Base-by-base conservation (phyloP, 202 grass and related monocot species). In the Panicum virgatum region DNA sequence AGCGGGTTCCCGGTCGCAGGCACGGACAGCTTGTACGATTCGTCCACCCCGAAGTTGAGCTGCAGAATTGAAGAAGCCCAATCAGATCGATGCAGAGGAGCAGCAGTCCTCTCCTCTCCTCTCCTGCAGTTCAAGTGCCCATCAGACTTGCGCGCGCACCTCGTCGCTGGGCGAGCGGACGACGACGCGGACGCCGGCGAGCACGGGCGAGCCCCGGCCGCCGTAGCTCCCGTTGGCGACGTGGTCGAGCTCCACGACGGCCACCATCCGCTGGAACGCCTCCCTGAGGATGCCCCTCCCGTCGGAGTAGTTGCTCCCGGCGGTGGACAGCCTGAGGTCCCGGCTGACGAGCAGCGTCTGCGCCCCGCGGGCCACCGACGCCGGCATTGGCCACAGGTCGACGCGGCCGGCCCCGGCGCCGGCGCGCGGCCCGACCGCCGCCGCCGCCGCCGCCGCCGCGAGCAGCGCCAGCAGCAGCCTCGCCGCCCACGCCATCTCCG, bases 351-450 rank as follows among this genome's bases (percentile, higher is more conserved):
- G 86, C 16, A 98, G 82, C 50, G 80, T 95, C 72, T 81, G 63
- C 51, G 64, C 77, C 0, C 96, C 96, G 66, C 62, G 13, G 62
- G 30, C 79, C 34, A 66, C 87, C 45, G 87, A 90, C 72, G 78
- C 82, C 0, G 92, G 92, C 96, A 98, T 91, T 85, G 96, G 96
- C 96, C 92, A 98, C 78, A 98, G 32, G 37, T 98, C 86, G 30
- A 98, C 61, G 23, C 76, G 80, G 7, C 57, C 69, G 18, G 4
- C 32, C 20, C 29, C 77, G 34, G 18, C 75, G 69, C 29, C 54
- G 7, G 51, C 61, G 70, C 76, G 47, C 15, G 26, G 73, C 11
- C 44, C 72, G 18, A 30, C 1, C n/a, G n/a, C 36, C 8, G 22
- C 34, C 10, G 27, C 23, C 14, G n/a, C n/a, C n/a, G n/a, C n/a